Evolutionary conservation across 2,329 filamentous ascomycete genomes (phyloP), one percentile per base, ranked within the genome.

Genomic region (Fusarium lateritium): DNA sequence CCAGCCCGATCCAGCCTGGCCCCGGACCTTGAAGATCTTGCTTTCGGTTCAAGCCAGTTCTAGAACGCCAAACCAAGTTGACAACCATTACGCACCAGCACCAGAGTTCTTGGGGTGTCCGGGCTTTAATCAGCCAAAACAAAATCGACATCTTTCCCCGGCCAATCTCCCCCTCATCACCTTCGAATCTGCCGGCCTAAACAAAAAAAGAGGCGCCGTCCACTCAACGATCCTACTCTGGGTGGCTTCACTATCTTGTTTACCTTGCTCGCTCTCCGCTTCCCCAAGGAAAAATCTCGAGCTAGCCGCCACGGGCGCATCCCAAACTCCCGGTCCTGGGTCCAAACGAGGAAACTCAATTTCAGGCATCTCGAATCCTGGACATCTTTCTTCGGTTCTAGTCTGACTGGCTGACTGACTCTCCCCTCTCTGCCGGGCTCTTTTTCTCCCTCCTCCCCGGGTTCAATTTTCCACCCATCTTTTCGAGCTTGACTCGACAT

Each of bases 251-350:
- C 42, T 49, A 56, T 49, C 52, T 43, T 40, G 44, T 54, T 33
- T 56, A 45, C 49, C 47, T 47, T 43, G 31, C 49, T 50, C 46
- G 38, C 36, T 50, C 54, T 63, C 66, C 68, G 60, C 68, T 74
- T 72, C 68, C 57, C 69, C 68, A 71, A 65, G 51, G 36, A 28
- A 59, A 63, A 60, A 46, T 39, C 62, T 53, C 61, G 64, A 65
- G 69, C 66, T 73, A 72, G 69, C 64, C 68, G 72, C 64, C 63
- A 70, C 71, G 71, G 67, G 70, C 70, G 70, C 63, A 65, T 72
- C 66, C 71, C 71, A 71, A 66, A 68, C 64, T 71, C 71, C 68
- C 42, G 70, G 72, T 67, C 59, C 68, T 67, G 50, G 69, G 62
- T 67, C 45, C 64, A 52, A 60, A 67, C 57, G 64, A 60, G 55